Evolutionary conservation across 495 filamentous ascomycete genomes (phyloP).

Genomic region (Aspergillus leporis): DNA sequence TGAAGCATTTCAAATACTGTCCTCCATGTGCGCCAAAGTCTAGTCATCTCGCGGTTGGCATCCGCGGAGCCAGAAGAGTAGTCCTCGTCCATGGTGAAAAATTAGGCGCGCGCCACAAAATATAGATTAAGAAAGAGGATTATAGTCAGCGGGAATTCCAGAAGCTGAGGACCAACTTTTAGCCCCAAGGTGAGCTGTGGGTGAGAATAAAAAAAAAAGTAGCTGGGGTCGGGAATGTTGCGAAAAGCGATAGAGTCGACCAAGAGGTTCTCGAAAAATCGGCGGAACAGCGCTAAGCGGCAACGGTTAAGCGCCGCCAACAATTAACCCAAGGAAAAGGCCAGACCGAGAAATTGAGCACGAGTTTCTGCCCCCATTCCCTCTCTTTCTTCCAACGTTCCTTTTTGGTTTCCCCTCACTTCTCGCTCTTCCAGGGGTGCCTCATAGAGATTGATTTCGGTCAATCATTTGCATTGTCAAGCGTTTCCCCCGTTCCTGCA

Average conservation of each 20-base stretch:
- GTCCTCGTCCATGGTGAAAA: constrained; percentile 55
- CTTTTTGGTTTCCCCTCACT: constrained; percentile 10
- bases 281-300: constrained; percentile 30
- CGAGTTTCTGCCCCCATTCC: constrained; percentile 17
- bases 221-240: not conserved
- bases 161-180: not conserved
- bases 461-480: constrained; percentile 6
- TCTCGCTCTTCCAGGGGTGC: constrained; percentile 8
- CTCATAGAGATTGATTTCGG: constrained; percentile 18
- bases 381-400: constrained; percentile 15
- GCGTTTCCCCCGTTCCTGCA: constrained; percentile 14
- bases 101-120: constrained; percentile 13
- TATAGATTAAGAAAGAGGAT: not conserved
- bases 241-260: constrained; percentile 1
- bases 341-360: constrained; percentile 22
- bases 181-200: not conserved
- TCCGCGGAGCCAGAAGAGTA: constrained; percentile 48
- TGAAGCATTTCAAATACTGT: constrained; percentile 86
- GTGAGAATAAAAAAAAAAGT: not conserved
- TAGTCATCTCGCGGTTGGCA: constrained; percentile 65
- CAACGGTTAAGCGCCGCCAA: constrained; percentile 29
- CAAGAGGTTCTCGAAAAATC: constrained; percentile 30
- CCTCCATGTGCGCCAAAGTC: constrained; percentile 84
- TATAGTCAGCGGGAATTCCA: too few species aligned
- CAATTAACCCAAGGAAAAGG: constrained; percentile 15